Base-by-base conservation (phyloP, 805 yeast genomes). In the Yamadazyma olivae region DNA sequence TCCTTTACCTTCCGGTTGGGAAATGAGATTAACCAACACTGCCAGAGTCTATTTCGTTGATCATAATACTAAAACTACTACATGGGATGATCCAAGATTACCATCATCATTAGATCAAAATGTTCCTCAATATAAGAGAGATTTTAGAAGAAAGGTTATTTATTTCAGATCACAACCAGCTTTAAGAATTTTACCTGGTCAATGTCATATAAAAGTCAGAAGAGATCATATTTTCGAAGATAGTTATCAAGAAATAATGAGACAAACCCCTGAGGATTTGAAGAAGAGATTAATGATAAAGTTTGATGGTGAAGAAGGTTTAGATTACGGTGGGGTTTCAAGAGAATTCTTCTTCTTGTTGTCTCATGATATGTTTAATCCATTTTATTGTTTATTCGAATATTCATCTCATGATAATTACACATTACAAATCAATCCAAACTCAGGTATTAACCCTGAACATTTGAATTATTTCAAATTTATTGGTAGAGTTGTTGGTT, bases 21-120 rank as follows among this genome's bases (percentile, higher is more conserved):
- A 93, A 70, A 93, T 93, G 99, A 84, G 99, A 65, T 76, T 93
- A 56, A 95, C 99, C 28, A 93, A 93, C 63, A 93, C 99, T 1
- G 97, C 99, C 7, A 79, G 99, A 61, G 99, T 93, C 16, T 93
- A 93, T 62, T 93, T 93, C 61, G 99, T 93, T 48, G 99, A 93
- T 63, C 99, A 93, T 70, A 93, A 93, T 66, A 93, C 99, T 21
- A 93, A 93, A 68, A 93, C 99, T 0, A 93, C 99, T 0, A 93
- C 99, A 1, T 93, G 99, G 99, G 99, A 93, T 64, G 99, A 93
- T 59, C 99, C 99, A 45, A 81, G 99, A 57, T 74, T 93, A 58
- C 99, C 99, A 35, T 88, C 97, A 5, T 86, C 96, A 6, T 71
- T 93, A 51, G 99, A 93, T 62, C 98, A 93, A 67, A 91, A 91